These are phyloP conservation scores for Leonotis leonurus DNA, from an alignment of 257 asterid species.

Conservation along the genomic window DNA sequence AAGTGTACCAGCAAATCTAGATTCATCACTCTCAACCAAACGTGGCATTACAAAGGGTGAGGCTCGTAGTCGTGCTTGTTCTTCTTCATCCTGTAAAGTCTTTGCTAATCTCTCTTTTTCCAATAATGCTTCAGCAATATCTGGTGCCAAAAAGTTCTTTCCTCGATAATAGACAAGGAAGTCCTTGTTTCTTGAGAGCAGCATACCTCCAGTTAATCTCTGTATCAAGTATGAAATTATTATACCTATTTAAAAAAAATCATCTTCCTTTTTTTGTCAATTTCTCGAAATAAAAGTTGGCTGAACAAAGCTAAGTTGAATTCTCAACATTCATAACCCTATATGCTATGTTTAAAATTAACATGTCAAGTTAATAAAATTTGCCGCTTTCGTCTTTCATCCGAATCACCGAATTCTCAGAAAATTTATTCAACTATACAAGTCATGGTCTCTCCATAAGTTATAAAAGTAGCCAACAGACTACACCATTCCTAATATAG, in stretches of 20 bases:
- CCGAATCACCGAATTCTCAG: background rate
- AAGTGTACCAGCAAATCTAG: slow-evolving; percentile 71
- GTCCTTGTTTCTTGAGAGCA: slow-evolving; percentile 91
- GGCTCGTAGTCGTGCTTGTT: slow-evolving; percentile 68
- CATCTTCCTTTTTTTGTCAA: background rate
- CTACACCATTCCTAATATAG: background rate
- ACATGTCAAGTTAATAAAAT: background rate
- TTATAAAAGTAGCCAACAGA: background rate
- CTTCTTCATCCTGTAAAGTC: slow-evolving; percentile 85
- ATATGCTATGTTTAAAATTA: background rate
- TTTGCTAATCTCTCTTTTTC: slow-evolving; percentile 86
- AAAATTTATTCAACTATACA: background rate
- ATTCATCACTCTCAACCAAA: slow-evolving; percentile 27
- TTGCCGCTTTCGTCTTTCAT: background rate
- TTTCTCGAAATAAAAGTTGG: background rate
- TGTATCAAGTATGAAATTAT: slow-evolving; percentile 35
- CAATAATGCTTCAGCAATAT: slow-evolving; percentile 76
- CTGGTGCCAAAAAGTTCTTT: slow-evolving; percentile 80
- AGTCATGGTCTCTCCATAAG: background rate
- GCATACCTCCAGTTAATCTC: slow-evolving; percentile 83
- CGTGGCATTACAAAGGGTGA: slow-evolving; percentile 34
- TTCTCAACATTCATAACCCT: background rate
- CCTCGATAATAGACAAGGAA: slow-evolving; percentile 88
- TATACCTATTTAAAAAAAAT: background rate
- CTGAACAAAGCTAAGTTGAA: background rate